These are phyloP conservation scores for Mycena galopus DNA, from an alignment of 768 basidiomycete species.

Conservation along the genomic window DNA sequence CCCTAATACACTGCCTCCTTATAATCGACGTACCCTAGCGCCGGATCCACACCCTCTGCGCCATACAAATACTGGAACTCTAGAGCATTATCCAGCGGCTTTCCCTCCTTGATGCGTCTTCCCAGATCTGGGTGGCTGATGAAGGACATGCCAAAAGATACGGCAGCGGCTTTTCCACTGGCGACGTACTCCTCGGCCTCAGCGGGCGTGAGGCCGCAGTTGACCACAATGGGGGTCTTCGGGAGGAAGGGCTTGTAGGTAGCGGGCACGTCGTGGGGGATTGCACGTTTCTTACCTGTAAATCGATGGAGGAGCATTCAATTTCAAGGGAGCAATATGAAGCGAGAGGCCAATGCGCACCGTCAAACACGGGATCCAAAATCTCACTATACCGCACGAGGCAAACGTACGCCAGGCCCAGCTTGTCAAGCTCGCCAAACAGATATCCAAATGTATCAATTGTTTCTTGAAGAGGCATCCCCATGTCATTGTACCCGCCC, in stretches of 20 bases:
- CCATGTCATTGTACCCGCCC: slow-evolving; percentile 20
- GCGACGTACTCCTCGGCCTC: slow-evolving; percentile 43
- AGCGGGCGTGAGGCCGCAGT: slow-evolving; percentile 40
- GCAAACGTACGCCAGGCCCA: slow-evolving; percentile 43
- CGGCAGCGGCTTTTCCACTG: slow-evolving; percentile 40
- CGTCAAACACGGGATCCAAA: slow-evolving; percentile 42
- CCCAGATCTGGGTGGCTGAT: slow-evolving; percentile 46
- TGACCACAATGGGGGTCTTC: slow-evolving; percentile 41
- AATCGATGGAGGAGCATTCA: no score
- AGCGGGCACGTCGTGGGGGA: slow-evolving; percentile 44
- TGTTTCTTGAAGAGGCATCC: slow-evolving; percentile 40
- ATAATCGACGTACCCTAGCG: slow-evolving; percentile 44
- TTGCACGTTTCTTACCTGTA: slow-evolving; percentile 36
- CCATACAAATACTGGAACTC: slow-evolving; percentile 39
- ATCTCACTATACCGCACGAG: slow-evolving; percentile 37
- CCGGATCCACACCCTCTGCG: slow-evolving; percentile 15
- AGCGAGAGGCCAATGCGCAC: slow-evolving; percentile 23
- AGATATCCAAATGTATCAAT: slow-evolving; percentile 39
- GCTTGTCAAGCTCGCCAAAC: slow-evolving; percentile 31
- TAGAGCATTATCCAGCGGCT: slow-evolving; percentile 38
- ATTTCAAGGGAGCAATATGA: neutral
- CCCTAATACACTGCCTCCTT: slow-evolving; percentile 24
- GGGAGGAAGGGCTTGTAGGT: slow-evolving; percentile 41
- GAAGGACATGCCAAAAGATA: slow-evolving; percentile 43
- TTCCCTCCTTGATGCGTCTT: slow-evolving; percentile 40